Percentiles rank a stretch among this genome's conserved stretches.
These are phyloP conservation scores for Neurospora pannonica DNA, from an alignment of 495 filamentous ascomycete genomes.

Conservation along the genomic window DNA sequence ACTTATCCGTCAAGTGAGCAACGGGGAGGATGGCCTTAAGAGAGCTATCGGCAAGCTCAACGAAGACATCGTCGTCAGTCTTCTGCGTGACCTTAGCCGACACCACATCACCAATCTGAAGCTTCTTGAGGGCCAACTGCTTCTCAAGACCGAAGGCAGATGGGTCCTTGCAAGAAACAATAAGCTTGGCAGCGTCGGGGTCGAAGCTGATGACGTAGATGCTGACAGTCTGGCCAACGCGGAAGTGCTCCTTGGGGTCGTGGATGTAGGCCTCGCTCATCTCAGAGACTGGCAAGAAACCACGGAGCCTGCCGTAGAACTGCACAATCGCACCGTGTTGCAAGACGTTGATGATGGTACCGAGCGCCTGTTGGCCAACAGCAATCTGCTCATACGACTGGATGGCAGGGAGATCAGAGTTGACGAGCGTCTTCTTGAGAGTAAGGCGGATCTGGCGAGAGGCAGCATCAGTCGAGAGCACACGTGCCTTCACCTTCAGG, in stretches of 20 bases:
- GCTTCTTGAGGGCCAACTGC: slow-evolving; percentile 59
- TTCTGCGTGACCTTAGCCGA: slow-evolving; percentile 77
- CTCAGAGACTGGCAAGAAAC: slow-evolving; percentile 83
- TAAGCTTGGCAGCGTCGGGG: slow-evolving; percentile 55
- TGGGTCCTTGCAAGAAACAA: slow-evolving; percentile 89
- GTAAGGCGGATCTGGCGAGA: slow-evolving; percentile 80
- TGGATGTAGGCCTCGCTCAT: slow-evolving; percentile 97
- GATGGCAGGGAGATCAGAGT: slow-evolving; percentile 69
- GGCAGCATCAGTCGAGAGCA: slow-evolving; percentile 67
- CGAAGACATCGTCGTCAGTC: slow-evolving; percentile 63
- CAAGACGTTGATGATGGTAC: slow-evolving; percentile 74
- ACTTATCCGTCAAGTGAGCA: slow-evolving; percentile 75
- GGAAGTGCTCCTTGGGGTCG: slow-evolving; percentile 82
- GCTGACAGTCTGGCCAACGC: slow-evolving; percentile 79
- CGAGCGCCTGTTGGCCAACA: slow-evolving; percentile 64
- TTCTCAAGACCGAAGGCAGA: slow-evolving; percentile 64
- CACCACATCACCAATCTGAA: slow-evolving; percentile 62
- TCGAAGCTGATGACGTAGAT: slow-evolving; percentile 77
- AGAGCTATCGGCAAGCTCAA: slow-evolving; percentile 62
- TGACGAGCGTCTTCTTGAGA: slow-evolving; percentile 86
- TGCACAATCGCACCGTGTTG: slow-evolving; percentile 78
- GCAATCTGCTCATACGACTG: slow-evolving; percentile 60
- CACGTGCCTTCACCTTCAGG: slow-evolving; percentile 67
- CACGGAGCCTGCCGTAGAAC: slow-evolving; percentile 76
- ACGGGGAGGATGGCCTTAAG: slow-evolving; percentile 67